phyloP scores from a whole-genome alignment of 371 early-diverging fungal genomes.

The Amoeboaphelidium protococcarum region DNA sequence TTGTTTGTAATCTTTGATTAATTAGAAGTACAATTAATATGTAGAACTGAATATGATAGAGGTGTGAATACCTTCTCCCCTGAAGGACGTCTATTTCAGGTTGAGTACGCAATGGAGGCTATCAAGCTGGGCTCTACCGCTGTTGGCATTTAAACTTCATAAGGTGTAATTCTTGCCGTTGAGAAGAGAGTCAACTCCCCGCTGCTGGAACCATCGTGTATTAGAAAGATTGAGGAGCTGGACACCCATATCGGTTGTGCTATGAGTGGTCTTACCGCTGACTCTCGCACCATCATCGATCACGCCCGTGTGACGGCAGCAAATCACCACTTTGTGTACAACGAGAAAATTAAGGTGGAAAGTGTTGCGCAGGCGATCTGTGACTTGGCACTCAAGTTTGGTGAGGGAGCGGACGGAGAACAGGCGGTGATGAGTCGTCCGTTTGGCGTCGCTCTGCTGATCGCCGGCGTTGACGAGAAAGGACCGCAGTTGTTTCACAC shows the following conservation, averaged over 20 bases:
- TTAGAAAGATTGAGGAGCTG: constrained; percentile 90
- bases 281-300: constrained; percentile 86
- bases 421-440: constrained; percentile 81
- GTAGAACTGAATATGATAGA: constrained; percentile 4
- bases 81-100: constrained; percentile 95
- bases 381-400: constrained; percentile 86
- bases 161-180: constrained; percentile 82
- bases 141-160: constrained; percentile 76
- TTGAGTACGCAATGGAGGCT: constrained; percentile 96
- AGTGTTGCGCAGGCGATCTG: constrained; percentile 88
- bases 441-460: constrained; percentile 93
- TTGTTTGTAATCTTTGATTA: too few species aligned
- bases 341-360: constrained; percentile 81
- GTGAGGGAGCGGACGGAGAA: constrained; percentile 84
- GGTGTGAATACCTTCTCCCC: constrained; percentile 97
- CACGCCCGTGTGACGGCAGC: constrained; percentile 74
- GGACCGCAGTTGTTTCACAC: constrained; percentile 93
- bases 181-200: constrained; percentile 86
- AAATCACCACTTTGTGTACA: constrained; percentile 83
- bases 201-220: constrained; percentile 68
- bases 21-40: too few species aligned
- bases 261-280: constrained; percentile 88
- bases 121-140: constrained; percentile 96
- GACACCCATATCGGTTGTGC: constrained; percentile 85
- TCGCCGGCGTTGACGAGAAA: constrained; percentile 90